Conservation (phyloP, 1,284 basidiomycete species). For the Neonothopanus nambi region DNA sequence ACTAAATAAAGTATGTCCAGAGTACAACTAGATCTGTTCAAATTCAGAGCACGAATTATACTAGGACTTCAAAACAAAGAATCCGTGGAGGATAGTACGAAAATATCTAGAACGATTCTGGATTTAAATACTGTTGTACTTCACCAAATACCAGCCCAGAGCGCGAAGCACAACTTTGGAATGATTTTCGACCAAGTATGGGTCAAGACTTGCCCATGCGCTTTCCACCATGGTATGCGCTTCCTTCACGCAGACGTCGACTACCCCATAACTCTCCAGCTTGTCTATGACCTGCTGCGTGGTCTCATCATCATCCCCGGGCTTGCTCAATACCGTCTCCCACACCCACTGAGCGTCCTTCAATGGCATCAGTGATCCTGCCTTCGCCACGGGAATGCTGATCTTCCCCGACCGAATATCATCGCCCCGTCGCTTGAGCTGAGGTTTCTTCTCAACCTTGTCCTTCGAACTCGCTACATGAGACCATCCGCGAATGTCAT, state of each 20-base stretch:
- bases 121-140: conserved; percentile 1
- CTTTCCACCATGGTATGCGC: background rate
- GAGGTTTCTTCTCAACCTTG: conserved; percentile 1
- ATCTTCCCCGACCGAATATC: conserved; percentile 1
- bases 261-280: background rate
- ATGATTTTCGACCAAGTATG: background rate
- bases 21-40: no score
- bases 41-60: no score
- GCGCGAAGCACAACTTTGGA: background rate
- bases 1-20: no score
- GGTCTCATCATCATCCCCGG: background rate
- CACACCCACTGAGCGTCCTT: background rate
- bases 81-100: no score
- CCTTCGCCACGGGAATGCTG: background rate
- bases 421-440: background rate
- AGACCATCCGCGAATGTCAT: conserved; percentile 5
- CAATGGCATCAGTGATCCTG: background rate
- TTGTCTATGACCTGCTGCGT: background rate
- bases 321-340: conserved; percentile 1
- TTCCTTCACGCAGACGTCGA: background rate
- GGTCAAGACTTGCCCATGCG: background rate
- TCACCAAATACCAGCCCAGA: background rate
- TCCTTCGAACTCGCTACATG: conserved; percentile 14
- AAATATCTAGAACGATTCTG: no score
- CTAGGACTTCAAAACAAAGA: no score